A percentile compares a stretch with the other conserved stretches of the same genome.
Conservation (phyloP, 202 grass and related monocot species). For the Digitaria exilis region DNA sequence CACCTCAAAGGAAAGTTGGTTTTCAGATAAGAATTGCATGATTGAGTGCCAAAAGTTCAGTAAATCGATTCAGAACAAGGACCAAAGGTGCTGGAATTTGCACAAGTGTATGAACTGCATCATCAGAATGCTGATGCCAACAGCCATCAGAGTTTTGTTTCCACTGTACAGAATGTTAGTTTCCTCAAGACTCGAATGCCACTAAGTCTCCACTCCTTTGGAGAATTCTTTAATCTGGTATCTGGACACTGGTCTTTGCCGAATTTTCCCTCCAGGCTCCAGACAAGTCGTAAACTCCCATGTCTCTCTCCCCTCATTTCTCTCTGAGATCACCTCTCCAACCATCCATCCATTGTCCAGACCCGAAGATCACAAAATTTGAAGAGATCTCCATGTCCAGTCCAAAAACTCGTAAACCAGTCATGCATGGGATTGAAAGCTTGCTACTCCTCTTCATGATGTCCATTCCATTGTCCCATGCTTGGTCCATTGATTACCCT, state of each 20-base stretch:
- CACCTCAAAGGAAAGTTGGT: neutral
- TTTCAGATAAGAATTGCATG: slow-evolving; percentile 7
- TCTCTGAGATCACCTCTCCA: slow-evolving; percentile 8
- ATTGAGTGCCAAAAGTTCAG: neutral
- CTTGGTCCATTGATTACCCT: slow-evolving; percentile 54
- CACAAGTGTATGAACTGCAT: neutral
- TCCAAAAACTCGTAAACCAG: slow-evolving; percentile 22
- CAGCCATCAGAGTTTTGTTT: slow-evolving; percentile 20
- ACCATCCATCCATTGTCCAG: neutral
- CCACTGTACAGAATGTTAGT: slow-evolving; percentile 3
- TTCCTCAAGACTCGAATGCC: slow-evolving; percentile 20
- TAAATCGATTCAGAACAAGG: neutral
- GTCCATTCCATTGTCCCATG: slow-evolving; percentile 29
- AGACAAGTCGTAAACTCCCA: slow-evolving; percentile 10
- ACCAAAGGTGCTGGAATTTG: neutral
- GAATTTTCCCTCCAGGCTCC: slow-evolving; percentile 26
- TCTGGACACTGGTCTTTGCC: neutral
- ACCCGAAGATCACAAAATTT: slow-evolving; percentile 41
- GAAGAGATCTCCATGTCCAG: slow-evolving; percentile 29
- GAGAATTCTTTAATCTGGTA: slow-evolving; percentile 38
- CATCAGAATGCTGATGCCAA: neutral
- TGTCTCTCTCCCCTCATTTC: neutral
- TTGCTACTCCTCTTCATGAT: slow-evolving; percentile 23
- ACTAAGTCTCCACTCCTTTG: slow-evolving; percentile 49
- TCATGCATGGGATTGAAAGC: slow-evolving; percentile 33